These are phyloP conservation scores for Neopestalotiopsis clavispora DNA, from an alignment of 2,329 filamentous ascomycete species.

Conservation along the genomic window DNA sequence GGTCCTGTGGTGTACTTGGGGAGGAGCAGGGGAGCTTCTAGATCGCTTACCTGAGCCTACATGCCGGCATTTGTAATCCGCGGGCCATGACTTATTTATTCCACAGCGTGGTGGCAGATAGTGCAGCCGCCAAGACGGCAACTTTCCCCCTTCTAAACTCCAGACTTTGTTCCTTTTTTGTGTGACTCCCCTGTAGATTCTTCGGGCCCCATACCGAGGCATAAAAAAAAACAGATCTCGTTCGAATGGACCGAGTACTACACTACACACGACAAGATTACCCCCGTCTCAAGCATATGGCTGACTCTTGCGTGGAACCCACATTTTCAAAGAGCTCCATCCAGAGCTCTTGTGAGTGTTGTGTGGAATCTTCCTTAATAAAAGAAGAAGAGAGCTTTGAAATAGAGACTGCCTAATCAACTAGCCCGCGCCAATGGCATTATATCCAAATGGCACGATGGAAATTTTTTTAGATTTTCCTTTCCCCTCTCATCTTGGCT, in stretches of 20 bases:
- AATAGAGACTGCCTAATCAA: neutral
- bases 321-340: neutral
- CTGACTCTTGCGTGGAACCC: neutral
- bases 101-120: neutral
- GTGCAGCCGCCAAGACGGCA: slow-evolving; percentile 6
- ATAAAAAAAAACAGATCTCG: neutral
- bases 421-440: neutral
- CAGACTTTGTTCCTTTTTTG: neutral
- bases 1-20: too few relatives aligned
- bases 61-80: slow-evolving; percentile 10
- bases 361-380: neutral
- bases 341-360: neutral
- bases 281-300: neutral
- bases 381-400: neutral
- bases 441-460: neutral
- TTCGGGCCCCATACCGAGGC: neutral
- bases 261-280: neutral
- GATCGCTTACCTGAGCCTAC: neutral
- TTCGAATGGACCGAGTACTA: neutral
- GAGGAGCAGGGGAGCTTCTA: neutral
- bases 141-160: slow-evolving; percentile 2
- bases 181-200: neutral
- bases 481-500: neutral
- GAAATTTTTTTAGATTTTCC: neutral
- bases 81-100: neutral